A percentile compares a stretch with the other conserved stretches of the same genome.
Conservation (phyloP, 2,329 filamentous ascomycete species). For the Coniochaeta sp. region DNA sequence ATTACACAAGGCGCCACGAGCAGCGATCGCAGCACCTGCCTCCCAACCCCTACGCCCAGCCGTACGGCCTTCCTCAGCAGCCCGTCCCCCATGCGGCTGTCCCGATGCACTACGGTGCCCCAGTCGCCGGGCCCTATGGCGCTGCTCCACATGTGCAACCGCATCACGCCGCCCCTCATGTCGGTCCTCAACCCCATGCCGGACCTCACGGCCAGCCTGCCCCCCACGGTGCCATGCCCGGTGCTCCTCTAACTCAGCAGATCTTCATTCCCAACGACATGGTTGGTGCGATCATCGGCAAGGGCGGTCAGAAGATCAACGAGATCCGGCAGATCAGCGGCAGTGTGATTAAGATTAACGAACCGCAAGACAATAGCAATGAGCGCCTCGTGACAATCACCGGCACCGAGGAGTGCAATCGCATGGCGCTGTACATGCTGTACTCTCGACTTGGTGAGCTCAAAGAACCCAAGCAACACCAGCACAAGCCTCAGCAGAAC, state of each 20-base stretch:
- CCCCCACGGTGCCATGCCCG: constrained; percentile 57
- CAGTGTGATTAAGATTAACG: constrained; percentile 99
- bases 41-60: constrained; percentile 68
- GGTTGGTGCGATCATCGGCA: constrained; percentile 98
- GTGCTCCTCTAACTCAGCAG: constrained; percentile 88
- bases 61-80: constrained; percentile 59
- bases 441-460: constrained; percentile 87
- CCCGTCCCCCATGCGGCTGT: constrained; percentile 57
- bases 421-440: constrained; percentile 99
- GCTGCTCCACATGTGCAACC: constrained; percentile 69
- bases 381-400: constrained; percentile 96
- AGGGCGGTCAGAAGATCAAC: constrained; percentile 98
- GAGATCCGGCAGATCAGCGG: constrained; percentile 95
- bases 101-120: constrained; percentile 75
- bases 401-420: constrained; percentile 95
- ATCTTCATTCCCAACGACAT: constrained; percentile 99
- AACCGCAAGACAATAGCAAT: constrained; percentile 98
- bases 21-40: constrained; percentile 68
- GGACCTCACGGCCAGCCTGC: constrained; percentile 70
- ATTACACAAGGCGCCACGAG: constrained; percentile 70
- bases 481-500: constrained; percentile 1
- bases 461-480: constrained; percentile 14
- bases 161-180: constrained; percentile 57
- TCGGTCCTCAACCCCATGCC: constrained; percentile 47
- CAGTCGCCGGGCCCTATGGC: constrained; percentile 66